Evolutionary conservation across 345 rosid genomes (phyloP), one percentile per base, ranked within the genome.

Genomic region (Aquilaria yunnanensis): DNA sequence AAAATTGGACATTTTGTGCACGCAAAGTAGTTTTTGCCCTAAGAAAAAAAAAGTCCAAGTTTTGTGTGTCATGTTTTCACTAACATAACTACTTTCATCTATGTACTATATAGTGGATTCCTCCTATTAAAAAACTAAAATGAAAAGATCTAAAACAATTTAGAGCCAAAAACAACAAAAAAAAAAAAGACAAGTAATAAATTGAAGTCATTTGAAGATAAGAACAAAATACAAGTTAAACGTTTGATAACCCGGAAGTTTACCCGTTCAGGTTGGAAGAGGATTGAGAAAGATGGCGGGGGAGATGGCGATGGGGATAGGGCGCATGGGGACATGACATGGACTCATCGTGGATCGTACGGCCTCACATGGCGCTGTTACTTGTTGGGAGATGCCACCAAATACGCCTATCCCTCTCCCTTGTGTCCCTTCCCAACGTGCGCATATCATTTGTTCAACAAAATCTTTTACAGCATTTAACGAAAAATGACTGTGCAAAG

Each of bases 321-420:
- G 5, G 69, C 49, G 56, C 47, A 45, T 41, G 43, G 56, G 52
- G 74, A 60, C 78, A 70, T n/a, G 74, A 56, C 78, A 70, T 12
- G 5, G 63, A 63, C 9, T 53, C 69, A 16, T 60, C 49, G 65
- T 34, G 64, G 71, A 32, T 12, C 13, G 54, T 67, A 47, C 75
- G 71, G 59, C 48, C 60, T 69, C 81, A 72, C 74, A 55, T 77
- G 84, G 74, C 14, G 30, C 32, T 70, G 77, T 72, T 67, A 32
- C 43, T 2, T 3, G 43, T 23, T 23, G 23, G 57, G 37, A 64
- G 64, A 63, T 64, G 53, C 68, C 57, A 61, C 75, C 63, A 65
- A 64, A 43, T 4, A 32, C 12, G n/a, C 16, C 56, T 55, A 31
- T 60, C 70, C 43, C 43, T 37, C 43, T 37, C 43, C 43, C 43